A percentile compares a stretch with the other conserved stretches of the same genome.
These are phyloP conservation scores for Colletotrichum sp. DNA, from an alignment of 2,329 filamentous ascomycete species.

Conservation along the genomic window DNA sequence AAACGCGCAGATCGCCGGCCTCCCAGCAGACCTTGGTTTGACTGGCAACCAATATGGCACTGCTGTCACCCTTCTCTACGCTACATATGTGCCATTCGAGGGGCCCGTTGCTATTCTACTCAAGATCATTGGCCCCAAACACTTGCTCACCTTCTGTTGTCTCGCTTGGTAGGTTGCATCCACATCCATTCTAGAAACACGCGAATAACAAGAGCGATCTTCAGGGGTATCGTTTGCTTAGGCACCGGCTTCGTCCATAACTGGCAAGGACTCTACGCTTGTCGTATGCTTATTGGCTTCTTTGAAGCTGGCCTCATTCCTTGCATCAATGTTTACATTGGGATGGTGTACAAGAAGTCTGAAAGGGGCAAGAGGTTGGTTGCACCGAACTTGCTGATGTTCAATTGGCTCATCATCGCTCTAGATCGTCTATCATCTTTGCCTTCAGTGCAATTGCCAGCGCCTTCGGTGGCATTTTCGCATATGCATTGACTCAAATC, in stretches of 20 bases:
- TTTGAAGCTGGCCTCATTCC: constrained; percentile 43
- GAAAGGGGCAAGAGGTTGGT: constrained; percentile 17
- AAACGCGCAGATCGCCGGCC: constrained; percentile 36
- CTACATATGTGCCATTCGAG: constrained; percentile 36
- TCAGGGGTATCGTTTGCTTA: neutral
- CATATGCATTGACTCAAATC: constrained; percentile 41
- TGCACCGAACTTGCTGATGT: neutral
- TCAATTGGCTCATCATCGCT: neutral
- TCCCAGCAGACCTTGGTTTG: constrained; percentile 35
- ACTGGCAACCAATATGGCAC: constrained; percentile 33
- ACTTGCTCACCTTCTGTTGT: constrained; percentile 27
- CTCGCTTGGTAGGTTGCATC: constrained; percentile 28
- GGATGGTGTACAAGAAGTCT: constrained; percentile 40
- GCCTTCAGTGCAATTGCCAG: constrained; percentile 43
- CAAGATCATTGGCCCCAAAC: constrained; percentile 34
- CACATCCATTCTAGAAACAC: neutral
- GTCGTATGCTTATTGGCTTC: constrained; percentile 23
- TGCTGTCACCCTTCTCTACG: constrained; percentile 36
- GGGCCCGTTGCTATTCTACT: constrained; percentile 33
- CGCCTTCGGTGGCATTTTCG: constrained; percentile 48
- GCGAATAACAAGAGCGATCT: constrained; percentile 4
- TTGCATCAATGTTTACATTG: constrained; percentile 38
- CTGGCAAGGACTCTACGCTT: neutral
- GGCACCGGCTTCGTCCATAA: neutral
- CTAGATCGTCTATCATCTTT: constrained; percentile 40